Evolutionary conservation across 176 grass and related monocot species (phyloP).

Genomic region (Elaeis guineensis): DNA sequence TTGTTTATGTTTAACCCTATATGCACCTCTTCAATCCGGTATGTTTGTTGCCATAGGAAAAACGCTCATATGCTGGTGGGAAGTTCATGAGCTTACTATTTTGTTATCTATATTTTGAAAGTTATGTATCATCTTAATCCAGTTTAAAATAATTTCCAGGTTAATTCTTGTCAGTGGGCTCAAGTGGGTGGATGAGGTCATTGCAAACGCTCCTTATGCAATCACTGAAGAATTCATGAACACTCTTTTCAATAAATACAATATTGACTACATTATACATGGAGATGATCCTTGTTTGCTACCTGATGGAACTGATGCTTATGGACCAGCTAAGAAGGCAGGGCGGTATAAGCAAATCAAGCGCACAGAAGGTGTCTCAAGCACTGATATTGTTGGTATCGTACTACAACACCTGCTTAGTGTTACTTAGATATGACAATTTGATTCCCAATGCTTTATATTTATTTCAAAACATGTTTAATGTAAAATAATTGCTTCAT

Average conservation of each 20-base stretch:
- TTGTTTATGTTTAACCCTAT: too few species aligned
- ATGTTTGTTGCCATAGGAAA: too few species aligned
- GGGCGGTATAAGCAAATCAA: not conserved
- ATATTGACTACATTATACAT: conserved; percentile 1
- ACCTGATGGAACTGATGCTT: not conserved
- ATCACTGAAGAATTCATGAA: conserved; percentile 3
- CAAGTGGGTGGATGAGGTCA: conserved; percentile 1
- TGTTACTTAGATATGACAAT: too few species aligned
- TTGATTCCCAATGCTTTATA: too few species aligned
- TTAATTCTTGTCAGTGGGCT: not conserved
- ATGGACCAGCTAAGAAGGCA: not conserved
- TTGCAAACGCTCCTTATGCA: not conserved
- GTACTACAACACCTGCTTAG: not conserved
- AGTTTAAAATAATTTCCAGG: not conserved
- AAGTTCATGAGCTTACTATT: too few species aligned
- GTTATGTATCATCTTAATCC: too few species aligned
- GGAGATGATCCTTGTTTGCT: not conserved
- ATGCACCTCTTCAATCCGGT: too few species aligned
- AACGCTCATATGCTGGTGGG: too few species aligned
- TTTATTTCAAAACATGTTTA: too few species aligned
- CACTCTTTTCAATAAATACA: not conserved
- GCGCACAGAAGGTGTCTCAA: not conserved
- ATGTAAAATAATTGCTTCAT: too few species aligned
- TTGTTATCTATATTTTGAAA: too few species aligned
- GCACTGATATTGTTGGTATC: not conserved